phyloP scores from a whole-genome alignment of 805 yeast genomes.

The Pichia paraexigua region DNA sequence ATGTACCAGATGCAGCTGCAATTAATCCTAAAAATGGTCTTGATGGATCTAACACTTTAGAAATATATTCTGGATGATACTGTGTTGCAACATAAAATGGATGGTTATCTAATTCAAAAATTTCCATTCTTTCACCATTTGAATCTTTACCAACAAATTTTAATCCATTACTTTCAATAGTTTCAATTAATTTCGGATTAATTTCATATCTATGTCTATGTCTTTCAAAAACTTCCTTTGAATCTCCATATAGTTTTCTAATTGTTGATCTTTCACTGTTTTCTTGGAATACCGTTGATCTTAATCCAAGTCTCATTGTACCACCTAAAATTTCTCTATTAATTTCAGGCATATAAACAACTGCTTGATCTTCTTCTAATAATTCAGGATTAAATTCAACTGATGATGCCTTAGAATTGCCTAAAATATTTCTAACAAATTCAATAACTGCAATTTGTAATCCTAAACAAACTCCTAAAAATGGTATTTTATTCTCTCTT shows the following conservation, averaged over 20 bases:
- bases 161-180: conserved; percentile 72
- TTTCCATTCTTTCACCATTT: conserved; percentile 85
- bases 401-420: conserved; percentile 61
- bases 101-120: conserved; percentile 76
- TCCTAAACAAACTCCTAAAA: conserved; percentile 94
- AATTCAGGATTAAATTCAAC: conserved; percentile 70
- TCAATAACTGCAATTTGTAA: conserved; percentile 96
- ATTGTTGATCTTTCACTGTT: conserved; percentile 54
- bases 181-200: conserved; percentile 70
- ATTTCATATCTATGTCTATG: conserved; percentile 98
- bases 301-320: conserved; percentile 95
- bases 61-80: conserved; percentile 96
- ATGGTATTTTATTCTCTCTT: conserved; percentile 91
- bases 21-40: conserved; percentile 93
- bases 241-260: conserved; percentile 71
- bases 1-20: conserved; percentile 84
- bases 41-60: conserved; percentile 94
- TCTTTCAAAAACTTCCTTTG: conserved; percentile 71
- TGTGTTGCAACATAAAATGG: conserved; percentile 93
- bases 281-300: conserved; percentile 74
- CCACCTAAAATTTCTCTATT: conserved; percentile 96
- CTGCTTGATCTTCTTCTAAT: conserved; percentile 59
- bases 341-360: conserved; percentile 97
- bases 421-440: conserved; percentile 74
- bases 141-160: conserved; percentile 93